Evolutionary conservation across 352 stramenopile species (phyloP).

Genomic region (Phytophthora hybrid): DNA sequence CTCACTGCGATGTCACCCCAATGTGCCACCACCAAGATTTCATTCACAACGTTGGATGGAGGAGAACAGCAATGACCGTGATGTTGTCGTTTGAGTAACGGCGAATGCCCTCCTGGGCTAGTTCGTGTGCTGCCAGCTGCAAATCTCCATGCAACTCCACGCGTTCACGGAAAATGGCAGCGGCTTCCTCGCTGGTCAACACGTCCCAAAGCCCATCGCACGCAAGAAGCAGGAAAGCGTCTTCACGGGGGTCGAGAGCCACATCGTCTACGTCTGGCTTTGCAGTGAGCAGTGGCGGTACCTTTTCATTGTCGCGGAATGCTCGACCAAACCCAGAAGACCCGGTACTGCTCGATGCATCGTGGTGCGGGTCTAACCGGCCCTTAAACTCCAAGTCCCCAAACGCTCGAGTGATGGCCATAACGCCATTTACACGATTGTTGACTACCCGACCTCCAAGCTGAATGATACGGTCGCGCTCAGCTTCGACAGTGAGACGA

Average conservation of each 20-base stretch:
- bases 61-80: conserved; percentile 58
- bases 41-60: conserved; percentile 9
- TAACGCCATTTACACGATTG: conserved; percentile 85
- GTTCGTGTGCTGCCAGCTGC: conserved; percentile 69
- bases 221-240: conserved; percentile 82
- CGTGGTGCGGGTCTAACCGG: conserved; percentile 28
- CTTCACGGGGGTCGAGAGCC: conserved; percentile 43
- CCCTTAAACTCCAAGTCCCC: conserved; percentile 88
- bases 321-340: conserved; percentile 21
- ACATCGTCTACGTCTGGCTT: conserved; percentile 59
- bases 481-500: conserved; percentile 52
- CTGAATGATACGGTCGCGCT: conserved; percentile 63
- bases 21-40: no score
- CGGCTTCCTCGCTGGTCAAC: conserved; percentile 72
- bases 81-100: conserved; percentile 87
- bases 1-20: conserved; percentile 17
- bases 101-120: conserved; percentile 77
- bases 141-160: conserved; percentile 62
- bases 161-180: conserved; percentile 59
- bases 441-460: conserved; percentile 78
- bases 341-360: conserved; percentile 6
- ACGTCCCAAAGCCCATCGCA: conserved; percentile 90
- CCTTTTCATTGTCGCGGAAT: conserved; percentile 58
- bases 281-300: conserved; percentile 59
- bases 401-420: conserved; percentile 88